Conservation (phyloP, 345 rosid species). For the Tarenaya hassleriana region DNA sequence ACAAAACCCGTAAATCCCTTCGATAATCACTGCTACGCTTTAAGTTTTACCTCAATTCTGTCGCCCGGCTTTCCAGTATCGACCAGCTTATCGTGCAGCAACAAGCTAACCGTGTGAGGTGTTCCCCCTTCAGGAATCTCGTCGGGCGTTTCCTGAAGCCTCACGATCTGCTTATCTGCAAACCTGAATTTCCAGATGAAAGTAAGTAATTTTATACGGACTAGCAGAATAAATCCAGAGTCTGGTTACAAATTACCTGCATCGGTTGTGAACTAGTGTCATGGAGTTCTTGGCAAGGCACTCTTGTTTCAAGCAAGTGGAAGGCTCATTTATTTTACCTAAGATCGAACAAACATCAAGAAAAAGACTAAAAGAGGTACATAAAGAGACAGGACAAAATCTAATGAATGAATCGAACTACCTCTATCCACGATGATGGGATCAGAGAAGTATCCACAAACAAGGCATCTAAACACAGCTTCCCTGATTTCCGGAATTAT, state of each 20-base stretch:
- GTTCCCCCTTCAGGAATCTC: constrained; percentile 98
- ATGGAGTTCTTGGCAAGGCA: constrained; percentile 88
- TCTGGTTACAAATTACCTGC: constrained; percentile 51
- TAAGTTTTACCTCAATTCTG: constrained; percentile 70
- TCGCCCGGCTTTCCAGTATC: constrained; percentile 97
- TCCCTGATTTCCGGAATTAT: constrained; percentile 97
- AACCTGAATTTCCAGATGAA: constrained; percentile 42
- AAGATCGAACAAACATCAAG: constrained; percentile 8
- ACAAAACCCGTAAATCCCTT: neutral
- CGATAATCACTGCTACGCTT: neutral
- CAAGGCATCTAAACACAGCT: constrained; percentile 84
- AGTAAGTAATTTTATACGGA: neutral
- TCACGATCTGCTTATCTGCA: constrained; percentile 96
- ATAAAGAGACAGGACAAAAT: neutral
- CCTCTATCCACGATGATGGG: constrained; percentile 95
- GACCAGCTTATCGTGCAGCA: constrained; percentile 95
- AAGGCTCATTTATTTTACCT: constrained; percentile 85
- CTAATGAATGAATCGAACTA: constrained; percentile 25
- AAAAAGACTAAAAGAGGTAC: constrained; percentile 3
- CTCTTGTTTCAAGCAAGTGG: constrained; percentile 63
- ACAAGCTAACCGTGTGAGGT: constrained; percentile 93
- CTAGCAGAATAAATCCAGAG: neutral
- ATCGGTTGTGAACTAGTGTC: constrained; percentile 82
- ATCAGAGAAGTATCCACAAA: constrained; percentile 79
- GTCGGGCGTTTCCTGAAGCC: constrained; percentile 98